Evolutionary conservation across 306 rosid species (phyloP).

Genomic region (Lagenaria siceraria): DNA sequence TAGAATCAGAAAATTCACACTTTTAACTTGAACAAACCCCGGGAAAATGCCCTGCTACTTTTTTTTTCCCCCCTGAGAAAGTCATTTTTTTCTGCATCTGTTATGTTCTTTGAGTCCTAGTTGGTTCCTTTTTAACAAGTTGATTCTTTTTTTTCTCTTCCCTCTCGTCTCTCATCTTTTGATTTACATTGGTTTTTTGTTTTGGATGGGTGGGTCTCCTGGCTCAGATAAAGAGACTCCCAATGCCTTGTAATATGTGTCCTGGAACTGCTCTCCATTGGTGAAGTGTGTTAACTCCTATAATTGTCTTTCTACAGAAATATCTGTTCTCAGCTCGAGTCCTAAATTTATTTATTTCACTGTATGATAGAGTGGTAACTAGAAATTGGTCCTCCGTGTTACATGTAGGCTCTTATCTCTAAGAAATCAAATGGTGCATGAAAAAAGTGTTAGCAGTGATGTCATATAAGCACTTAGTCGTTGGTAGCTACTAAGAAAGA

Average conservation of each 20-base stretch:
- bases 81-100: background rate
- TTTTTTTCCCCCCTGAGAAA: background rate
- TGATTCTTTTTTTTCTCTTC: background rate
- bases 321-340: background rate
- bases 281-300: background rate
- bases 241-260: background rate
- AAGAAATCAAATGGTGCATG: background rate
- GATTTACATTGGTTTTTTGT: background rate
- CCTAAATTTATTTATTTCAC: background rate
- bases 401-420: background rate
- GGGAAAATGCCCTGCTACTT: background rate
- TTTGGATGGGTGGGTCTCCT: background rate
- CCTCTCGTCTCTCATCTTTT: background rate
- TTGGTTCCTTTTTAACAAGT: background rate
- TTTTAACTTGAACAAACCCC: background rate
- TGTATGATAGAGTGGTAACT: background rate
- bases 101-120: background rate
- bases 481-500: background rate
- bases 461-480: background rate
- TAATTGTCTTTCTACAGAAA: background rate
- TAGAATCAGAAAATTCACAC: background rate
- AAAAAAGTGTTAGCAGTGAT: background rate
- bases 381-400: background rate
- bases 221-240: background rate
- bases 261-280: background rate